Evolutionary conservation across 2,329 filamentous ascomycete genomes (phyloP).

Genomic region (Chrysosporium keratinophilum): DNA sequence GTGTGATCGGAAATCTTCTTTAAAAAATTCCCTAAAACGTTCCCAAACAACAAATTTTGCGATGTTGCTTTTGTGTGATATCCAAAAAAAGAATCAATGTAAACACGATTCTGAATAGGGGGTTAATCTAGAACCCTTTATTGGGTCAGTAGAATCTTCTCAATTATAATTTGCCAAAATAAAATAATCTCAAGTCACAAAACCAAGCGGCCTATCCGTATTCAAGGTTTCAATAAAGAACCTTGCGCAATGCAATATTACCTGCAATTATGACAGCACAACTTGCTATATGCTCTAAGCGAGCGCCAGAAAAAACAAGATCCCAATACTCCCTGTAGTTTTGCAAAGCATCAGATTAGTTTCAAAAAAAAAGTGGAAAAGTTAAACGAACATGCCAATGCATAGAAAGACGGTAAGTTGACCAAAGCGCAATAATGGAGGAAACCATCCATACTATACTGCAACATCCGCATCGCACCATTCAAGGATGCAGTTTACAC

Average conservation of each 20-base stretch:
- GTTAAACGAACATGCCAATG: too few species aligned
- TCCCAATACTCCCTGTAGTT: too few species aligned
- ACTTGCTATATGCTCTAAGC: too few species aligned
- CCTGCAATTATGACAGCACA: too few species aligned
- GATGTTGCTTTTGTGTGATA: background rate
- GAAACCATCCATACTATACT: too few species aligned
- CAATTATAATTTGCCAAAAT: background rate
- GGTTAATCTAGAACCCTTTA: background rate
- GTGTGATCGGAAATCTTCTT: background rate
- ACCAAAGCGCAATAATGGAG: background rate
- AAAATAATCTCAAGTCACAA: background rate
- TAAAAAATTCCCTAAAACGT: background rate
- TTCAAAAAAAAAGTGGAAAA: background rate
- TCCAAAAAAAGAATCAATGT: background rate
- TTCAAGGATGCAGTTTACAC: slow-evolving; percentile 27
- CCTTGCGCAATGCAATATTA: too few species aligned
- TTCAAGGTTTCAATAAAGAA: background rate
- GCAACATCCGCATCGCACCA: background rate
- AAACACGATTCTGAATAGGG: background rate
- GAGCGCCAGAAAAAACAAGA: too few species aligned
- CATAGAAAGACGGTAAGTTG: background rate
- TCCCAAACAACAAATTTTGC: background rate
- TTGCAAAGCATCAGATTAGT: too few species aligned
- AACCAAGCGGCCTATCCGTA: background rate
- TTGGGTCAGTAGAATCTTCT: background rate